phyloP scores from a whole-genome alignment of 2,329 filamentous ascomycete genomes.

The Hirsutella thompsonii region DNA sequence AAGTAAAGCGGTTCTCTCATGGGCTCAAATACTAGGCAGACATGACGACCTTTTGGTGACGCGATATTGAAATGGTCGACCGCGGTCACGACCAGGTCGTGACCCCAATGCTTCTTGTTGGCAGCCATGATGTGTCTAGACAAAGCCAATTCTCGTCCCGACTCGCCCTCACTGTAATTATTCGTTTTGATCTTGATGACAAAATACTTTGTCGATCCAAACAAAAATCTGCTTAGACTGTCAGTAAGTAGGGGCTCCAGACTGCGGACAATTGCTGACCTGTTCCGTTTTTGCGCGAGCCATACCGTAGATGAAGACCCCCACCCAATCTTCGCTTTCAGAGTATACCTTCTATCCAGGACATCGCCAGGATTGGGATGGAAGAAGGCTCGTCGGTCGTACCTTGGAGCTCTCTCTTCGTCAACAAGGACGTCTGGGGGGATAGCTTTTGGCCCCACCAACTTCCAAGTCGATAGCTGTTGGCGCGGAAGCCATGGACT shows the following conservation, averaged over 20 bases:
- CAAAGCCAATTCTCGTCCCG: slow-evolving; percentile 9
- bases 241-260: no score
- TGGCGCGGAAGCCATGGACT: not conserved
- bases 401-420: no score
- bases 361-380: slow-evolving; percentile 17
- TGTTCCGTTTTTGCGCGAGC: slow-evolving; percentile 12
- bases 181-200: slow-evolving; percentile 12
- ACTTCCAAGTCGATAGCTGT: not conserved
- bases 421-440: not conserved
- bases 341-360: slow-evolving; percentile 18
- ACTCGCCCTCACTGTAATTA: slow-evolving; percentile 8
- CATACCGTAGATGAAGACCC: slow-evolving; percentile 24
- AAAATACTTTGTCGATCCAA: slow-evolving; percentile 9
- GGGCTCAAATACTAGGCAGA: slow-evolving; percentile 22
- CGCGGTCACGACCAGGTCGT: slow-evolving; percentile 14
- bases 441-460: not conserved
- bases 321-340: slow-evolving; percentile 21
- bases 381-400: slow-evolving; percentile 10
- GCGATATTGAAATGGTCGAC: slow-evolving; percentile 17
- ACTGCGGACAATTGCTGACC: not conserved
- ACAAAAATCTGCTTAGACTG: no score
- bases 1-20: slow-evolving; percentile 26
- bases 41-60: slow-evolving; percentile 15
- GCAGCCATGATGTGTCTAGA: not conserved
- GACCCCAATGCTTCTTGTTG: slow-evolving; percentile 14